These are phyloP conservation scores for Fereydounia khargensis DNA, from an alignment of 1,284 basidiomycete species.

Conservation along the genomic window DNA sequence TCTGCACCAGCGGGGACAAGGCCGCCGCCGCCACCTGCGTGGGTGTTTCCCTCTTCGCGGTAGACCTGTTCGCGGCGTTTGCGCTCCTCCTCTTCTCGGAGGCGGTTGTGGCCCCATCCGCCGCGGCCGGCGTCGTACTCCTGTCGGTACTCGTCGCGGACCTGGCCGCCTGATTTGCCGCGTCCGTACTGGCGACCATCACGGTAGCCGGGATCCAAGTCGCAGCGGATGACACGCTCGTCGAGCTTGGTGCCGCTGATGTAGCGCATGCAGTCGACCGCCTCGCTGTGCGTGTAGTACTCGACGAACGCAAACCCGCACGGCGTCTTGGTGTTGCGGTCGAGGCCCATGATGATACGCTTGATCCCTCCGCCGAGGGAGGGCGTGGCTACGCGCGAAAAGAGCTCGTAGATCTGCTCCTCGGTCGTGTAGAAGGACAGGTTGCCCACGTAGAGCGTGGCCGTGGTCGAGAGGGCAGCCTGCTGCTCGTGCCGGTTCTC, in stretches of 20 bases:
- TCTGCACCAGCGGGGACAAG: slow-evolving; percentile 31
- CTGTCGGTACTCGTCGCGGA: slow-evolving; percentile 86
- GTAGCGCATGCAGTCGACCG: slow-evolving; percentile 86
- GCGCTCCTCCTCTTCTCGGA: slow-evolving; percentile 66
- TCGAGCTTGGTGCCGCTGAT: slow-evolving; percentile 98
- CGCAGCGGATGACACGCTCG: slow-evolving; percentile 95
- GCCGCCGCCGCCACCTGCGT: slow-evolving; percentile 22
- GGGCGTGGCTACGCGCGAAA: slow-evolving; percentile 82
- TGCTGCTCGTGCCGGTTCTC: slow-evolving; percentile 58
- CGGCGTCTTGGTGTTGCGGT: slow-evolving; percentile 94
- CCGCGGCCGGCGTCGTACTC: slow-evolving; percentile 82
- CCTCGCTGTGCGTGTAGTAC: slow-evolving; percentile 86
- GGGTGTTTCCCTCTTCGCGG: slow-evolving; percentile 62
- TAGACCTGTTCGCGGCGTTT: slow-evolving; percentile 86
- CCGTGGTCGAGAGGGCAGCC: slow-evolving; percentile 60
- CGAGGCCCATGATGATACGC: slow-evolving; percentile 98
- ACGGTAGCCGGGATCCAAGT: slow-evolving; percentile 94
- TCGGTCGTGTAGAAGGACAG: slow-evolving; percentile 74
- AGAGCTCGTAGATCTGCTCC: slow-evolving; percentile 98
- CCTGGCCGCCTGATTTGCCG: slow-evolving; percentile 94
- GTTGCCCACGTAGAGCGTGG: slow-evolving; percentile 70
- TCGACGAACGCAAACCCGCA: slow-evolving; percentile 99
- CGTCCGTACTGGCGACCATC: slow-evolving; percentile 97
- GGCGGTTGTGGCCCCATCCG: slow-evolving; percentile 75
- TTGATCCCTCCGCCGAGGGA: slow-evolving; percentile 94